A percentile compares a stretch with the other conserved stretches of the same genome.
phyloP scores from a whole-genome alignment of 371 early-diverging fungal genomes.

The Saksenaea vasiformis region DNA sequence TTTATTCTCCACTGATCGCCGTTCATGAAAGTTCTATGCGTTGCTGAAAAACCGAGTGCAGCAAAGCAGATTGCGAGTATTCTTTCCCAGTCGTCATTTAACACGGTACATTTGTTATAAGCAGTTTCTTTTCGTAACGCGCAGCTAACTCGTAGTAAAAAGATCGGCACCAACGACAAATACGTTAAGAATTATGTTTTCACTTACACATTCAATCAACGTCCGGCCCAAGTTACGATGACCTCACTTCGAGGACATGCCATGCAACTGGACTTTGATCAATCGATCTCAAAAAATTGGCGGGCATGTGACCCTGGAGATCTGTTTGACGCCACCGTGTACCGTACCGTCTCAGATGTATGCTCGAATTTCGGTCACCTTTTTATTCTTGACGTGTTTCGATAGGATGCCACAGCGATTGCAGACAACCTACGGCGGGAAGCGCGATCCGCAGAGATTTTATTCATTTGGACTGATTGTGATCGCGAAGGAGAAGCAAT shows the following conservation, averaged over 20 bases:
- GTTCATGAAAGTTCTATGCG: slow-evolving; percentile 78
- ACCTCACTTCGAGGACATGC: slow-evolving; percentile 90
- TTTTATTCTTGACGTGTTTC: slow-evolving; percentile 13
- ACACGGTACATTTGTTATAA: slow-evolving; percentile 29
- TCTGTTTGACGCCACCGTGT: slow-evolving; percentile 70
- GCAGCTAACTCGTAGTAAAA: slow-evolving; percentile 1
- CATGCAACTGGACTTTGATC: slow-evolving; percentile 65
- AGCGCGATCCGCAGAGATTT: slow-evolving; percentile 59
- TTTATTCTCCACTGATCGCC: not conserved
- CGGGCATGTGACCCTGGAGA: slow-evolving; percentile 44
- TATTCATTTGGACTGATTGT: slow-evolving; percentile 99
- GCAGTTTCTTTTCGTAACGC: not conserved
- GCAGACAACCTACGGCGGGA: slow-evolving; percentile 62
- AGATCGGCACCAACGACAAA: slow-evolving; percentile 58
- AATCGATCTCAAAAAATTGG: slow-evolving; percentile 63
- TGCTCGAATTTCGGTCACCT: not conserved
- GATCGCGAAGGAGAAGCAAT: slow-evolving; percentile 99
- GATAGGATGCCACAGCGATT: slow-evolving; percentile 5
- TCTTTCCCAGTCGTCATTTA: slow-evolving; percentile 56
- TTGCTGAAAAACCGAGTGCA: slow-evolving; percentile 99
- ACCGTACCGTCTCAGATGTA: slow-evolving; percentile 36
- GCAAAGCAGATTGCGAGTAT: slow-evolving; percentile 90
- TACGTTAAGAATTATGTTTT: slow-evolving; percentile 86
- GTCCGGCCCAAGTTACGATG: slow-evolving; percentile 73
- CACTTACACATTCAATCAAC: slow-evolving; percentile 57